Evolutionary conservation across 805 yeast genomes (phyloP).

Genomic region (Myxozyma geophila): DNA sequence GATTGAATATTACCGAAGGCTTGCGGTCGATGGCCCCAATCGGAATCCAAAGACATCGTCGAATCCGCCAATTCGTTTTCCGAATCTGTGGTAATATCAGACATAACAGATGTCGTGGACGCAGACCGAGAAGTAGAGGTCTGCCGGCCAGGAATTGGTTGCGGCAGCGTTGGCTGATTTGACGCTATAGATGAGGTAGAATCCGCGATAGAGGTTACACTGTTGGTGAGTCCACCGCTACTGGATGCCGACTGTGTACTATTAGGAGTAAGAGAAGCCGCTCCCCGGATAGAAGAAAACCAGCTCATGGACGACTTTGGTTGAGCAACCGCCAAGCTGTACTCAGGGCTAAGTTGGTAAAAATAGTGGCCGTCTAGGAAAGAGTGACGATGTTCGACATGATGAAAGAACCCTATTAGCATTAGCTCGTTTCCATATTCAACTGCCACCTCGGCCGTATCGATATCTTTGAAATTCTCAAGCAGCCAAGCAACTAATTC

Average conservation of each 20-base stretch:
- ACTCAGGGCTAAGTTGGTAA: constrained; percentile 69
- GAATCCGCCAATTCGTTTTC: constrained; percentile 26
- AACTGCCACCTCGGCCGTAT: constrained; percentile 81
- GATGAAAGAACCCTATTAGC: constrained; percentile 73
- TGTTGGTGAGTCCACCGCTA: constrained; percentile 8
- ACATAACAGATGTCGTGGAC: constrained; percentile 1
- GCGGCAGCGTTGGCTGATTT: constrained; percentile 13
- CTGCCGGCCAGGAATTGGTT: constrained; percentile 3
- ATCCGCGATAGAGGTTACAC: constrained; percentile 14
- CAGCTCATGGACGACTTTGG: constrained; percentile 16
- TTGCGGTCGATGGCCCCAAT: constrained; percentile 23
- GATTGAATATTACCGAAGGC: constrained; percentile 16
- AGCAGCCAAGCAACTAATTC: constrained; percentile 86
- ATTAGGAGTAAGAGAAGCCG: constrained; percentile 9
- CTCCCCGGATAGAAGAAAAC: constrained; percentile 31
- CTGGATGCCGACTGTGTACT: background rate
- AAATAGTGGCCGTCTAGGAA: constrained; percentile 93
- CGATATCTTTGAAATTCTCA: constrained; percentile 76
- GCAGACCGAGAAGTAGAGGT: background rate
- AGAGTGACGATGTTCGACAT: constrained; percentile 80
- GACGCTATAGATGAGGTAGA: constrained; percentile 2
- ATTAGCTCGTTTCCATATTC: constrained; percentile 77
- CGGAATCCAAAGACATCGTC: constrained; percentile 30
- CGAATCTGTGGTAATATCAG: constrained; percentile 1
- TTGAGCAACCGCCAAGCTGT: constrained; percentile 31